A percentile compares a stretch with the other conserved stretches of the same genome.
These are phyloP conservation scores for Cyanidiococcus yangmingshanensis DNA, from an alignment of 23 red algal species.

Conservation along the genomic window DNA sequence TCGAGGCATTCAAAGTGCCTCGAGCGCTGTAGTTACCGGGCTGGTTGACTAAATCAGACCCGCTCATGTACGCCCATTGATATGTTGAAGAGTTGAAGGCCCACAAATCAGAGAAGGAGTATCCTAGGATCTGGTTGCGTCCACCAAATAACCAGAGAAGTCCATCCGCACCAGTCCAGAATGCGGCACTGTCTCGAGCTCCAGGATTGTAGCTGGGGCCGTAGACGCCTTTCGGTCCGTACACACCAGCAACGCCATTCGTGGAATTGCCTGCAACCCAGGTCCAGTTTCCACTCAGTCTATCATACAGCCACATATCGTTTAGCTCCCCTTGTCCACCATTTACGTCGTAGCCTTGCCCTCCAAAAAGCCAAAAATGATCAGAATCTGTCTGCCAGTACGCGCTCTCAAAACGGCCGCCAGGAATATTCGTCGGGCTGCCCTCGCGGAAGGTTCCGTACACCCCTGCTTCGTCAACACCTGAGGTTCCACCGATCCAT, in stretches of 20 bases:
- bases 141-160: neutral
- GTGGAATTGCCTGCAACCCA: neutral
- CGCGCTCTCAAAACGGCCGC: neutral
- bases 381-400: neutral
- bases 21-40: neutral
- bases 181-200: neutral
- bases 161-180: neutral
- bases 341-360: neutral
- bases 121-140: neutral
- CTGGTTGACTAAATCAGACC: neutral
- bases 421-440: neutral
- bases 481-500: neutral
- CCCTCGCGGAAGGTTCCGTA: neutral
- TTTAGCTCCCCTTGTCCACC: neutral
- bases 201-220: neutral
- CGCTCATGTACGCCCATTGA: neutral
- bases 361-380: neutral
- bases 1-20: neutral
- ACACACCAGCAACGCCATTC: neutral
- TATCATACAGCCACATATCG: slow-evolving; percentile 15
- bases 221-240: neutral
- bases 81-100: neutral
- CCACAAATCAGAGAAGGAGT: neutral
- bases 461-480: neutral
- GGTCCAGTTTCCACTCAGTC: neutral